Evolutionary conservation across 495 filamentous ascomycete species (phyloP), one percentile per base, ranked within the genome.

Genomic region (Penicillium atrosanguineum): DNA sequence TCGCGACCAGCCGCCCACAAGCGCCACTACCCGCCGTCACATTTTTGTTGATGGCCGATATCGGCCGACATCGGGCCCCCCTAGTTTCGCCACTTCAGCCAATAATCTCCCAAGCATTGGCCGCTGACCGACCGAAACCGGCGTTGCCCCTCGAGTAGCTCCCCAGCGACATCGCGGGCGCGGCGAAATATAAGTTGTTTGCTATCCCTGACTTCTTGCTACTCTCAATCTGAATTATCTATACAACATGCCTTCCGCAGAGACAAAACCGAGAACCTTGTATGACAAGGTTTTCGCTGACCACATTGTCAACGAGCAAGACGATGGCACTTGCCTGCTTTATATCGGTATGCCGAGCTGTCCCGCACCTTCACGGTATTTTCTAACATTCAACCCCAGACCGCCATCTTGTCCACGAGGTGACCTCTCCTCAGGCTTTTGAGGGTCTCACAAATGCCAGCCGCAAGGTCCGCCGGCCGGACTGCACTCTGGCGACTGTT

Each of bases 401-500:
- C 72, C 82, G 94, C 69, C 94, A 98, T 79, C 82, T 98, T 36
- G 90, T 97, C 49, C 94, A 98, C 67, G 94, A 98, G 80, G 94
- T 98, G 66, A 97, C 94, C 47, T 96, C 93, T 49, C 94, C 94
- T 42, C 94, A 98, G 89, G 94, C 94, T 38, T 98, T 98, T 62
- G 94, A 98, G 67, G 93, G 94, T 19, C 81, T 98, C 31, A 85
- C 86, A 69, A 93, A 90, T 70, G 90, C 94, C 31, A 82, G 83
- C 46, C 86, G 94, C 42, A 84, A 83, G 67, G 93, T 98, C 51
- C 86, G 94, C 71, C 80, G 94, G 67, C 91, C 93, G 55, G 94
- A 98, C 71, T 96, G 92, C 79, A 97, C 94, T 58, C 80, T 98
- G 40, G 94, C 90, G 44, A 98, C 94, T 23, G 94, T 92, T 38